Conservation (phyloP, 148 eudicot species). For the Pharnaceum exiguum region DNA sequence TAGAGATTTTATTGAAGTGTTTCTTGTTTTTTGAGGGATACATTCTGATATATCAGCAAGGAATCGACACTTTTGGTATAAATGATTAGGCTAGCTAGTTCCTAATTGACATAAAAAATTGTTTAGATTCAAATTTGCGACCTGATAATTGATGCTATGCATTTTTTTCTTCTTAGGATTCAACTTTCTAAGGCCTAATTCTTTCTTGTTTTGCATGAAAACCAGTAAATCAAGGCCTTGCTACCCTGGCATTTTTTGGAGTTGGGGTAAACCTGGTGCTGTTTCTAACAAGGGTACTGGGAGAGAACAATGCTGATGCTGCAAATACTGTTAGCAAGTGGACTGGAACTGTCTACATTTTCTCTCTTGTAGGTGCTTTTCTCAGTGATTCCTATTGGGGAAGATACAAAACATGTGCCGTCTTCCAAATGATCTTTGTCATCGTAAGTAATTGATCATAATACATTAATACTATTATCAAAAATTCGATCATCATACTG, state of each 20-base stretch:
- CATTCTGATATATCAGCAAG: no score
- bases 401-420: conserved; percentile 77
- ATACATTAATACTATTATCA: neutral
- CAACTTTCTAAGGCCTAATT: neutral
- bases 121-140: neutral
- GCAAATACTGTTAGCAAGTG: conserved; percentile 90
- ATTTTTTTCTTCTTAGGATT: neutral
- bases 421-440: conserved; percentile 73
- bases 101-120: no score
- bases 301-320: conserved; percentile 79
- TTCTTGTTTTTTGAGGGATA: no score
- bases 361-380: conserved; percentile 86
- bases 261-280: conserved; percentile 90
- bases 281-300: conserved; percentile 74
- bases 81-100: no score
- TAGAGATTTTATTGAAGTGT: no score
- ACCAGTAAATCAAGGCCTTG: conserved; percentile 92
- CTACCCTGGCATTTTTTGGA: conserved; percentile 87
- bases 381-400: conserved; percentile 96
- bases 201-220: conserved; percentile 13
- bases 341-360: conserved; percentile 95
- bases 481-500: neutral
- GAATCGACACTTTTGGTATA: no score
- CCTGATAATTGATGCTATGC: neutral
- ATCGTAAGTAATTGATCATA: conserved; percentile 38